Conservation (phyloP, 2,329 filamentous ascomycete genomes). For the Aquanectria penicillioides region DNA sequence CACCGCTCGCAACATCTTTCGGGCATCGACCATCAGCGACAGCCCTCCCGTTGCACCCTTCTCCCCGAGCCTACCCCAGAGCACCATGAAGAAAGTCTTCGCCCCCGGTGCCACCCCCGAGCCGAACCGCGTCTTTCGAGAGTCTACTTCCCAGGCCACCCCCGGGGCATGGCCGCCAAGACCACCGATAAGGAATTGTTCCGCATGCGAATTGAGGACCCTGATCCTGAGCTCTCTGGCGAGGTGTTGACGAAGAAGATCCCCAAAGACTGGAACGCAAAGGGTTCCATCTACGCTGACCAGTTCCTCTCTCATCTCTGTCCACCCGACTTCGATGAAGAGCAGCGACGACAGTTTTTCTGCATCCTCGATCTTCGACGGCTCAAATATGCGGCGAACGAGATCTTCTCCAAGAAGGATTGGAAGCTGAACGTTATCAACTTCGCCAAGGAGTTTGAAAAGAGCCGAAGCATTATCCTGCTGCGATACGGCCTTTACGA, state of each 20-base stretch:
- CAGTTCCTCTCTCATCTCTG: slow-evolving; percentile 68
- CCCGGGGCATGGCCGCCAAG: slow-evolving; percentile 61
- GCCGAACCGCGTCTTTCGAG: slow-evolving; percentile 54
- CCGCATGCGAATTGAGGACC: slow-evolving; percentile 67
- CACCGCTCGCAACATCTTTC: slow-evolving; percentile 54
- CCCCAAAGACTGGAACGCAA: slow-evolving; percentile 61
- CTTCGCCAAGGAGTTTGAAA: slow-evolving; percentile 72
- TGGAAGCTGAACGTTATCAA: slow-evolving; percentile 72
- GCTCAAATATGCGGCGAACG: slow-evolving; percentile 69
- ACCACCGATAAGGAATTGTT: slow-evolving; percentile 63
- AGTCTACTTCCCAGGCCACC: slow-evolving; percentile 58
- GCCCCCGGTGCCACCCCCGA: slow-evolving; percentile 57
- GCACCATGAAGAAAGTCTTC: slow-evolving; percentile 60
- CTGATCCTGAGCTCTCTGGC: slow-evolving; percentile 65
- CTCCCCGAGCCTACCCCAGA: slow-evolving; percentile 57
- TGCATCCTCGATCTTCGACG: slow-evolving; percentile 70
- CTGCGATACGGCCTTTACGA: slow-evolving; percentile 70
- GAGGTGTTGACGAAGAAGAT: slow-evolving; percentile 64
- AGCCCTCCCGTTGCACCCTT: slow-evolving; percentile 50
- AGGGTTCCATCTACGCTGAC: slow-evolving; percentile 68
- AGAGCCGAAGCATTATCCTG: slow-evolving; percentile 70
- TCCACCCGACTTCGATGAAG: slow-evolving; percentile 65
- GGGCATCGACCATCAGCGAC: slow-evolving; percentile 50
- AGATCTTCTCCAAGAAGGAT: slow-evolving; percentile 69
- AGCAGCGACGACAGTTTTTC: slow-evolving; percentile 70